Evolutionary conservation across 1,284 basidiomycete species (phyloP).

Genomic region (Athelia psychrophila): DNA sequence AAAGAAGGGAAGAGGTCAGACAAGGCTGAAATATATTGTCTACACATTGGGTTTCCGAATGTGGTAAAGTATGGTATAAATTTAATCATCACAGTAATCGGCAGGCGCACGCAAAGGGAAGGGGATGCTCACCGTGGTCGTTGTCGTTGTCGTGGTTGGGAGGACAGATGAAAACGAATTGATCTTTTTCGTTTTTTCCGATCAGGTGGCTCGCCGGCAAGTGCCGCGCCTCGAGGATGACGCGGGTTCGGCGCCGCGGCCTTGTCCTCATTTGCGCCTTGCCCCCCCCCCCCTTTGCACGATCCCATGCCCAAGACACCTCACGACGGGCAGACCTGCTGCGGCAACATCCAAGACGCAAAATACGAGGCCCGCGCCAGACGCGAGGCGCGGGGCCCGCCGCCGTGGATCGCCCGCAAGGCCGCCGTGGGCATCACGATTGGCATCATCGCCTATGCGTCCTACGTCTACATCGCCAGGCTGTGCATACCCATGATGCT

Average conservation of each 20-base stretch:
- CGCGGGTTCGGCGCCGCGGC: too few relatives aligned
- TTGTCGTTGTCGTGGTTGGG: too few relatives aligned
- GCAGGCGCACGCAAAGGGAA: too few relatives aligned
- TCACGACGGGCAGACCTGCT: not conserved
- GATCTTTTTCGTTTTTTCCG: too few relatives aligned
- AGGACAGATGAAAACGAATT: too few relatives aligned
- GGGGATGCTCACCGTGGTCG: too few relatives aligned
- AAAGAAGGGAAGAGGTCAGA: conserved; percentile 47
- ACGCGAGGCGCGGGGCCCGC: conserved; percentile 15
- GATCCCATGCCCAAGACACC: not conserved
- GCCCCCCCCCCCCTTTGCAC: too few relatives aligned
- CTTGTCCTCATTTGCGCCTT: too few relatives aligned
- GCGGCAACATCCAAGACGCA: not conserved
- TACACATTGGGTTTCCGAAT: conserved; percentile 45
- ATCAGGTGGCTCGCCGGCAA: too few relatives aligned
- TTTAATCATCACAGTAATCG: conserved; percentile 43
- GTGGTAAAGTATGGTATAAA: conserved; percentile 50
- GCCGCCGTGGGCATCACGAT: conserved; percentile 39
- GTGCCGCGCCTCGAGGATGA: too few relatives aligned
- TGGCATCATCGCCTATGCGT: conserved; percentile 40
- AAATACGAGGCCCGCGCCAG: not conserved
- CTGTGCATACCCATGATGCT: conserved; percentile 59
- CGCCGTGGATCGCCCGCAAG: conserved; percentile 52
- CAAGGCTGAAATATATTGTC: conserved; percentile 60
- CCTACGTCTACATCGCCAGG: conserved; percentile 60